Evolutionary conservation across 2,329 filamentous ascomycete genomes (phyloP).

Genomic region (Colletotrichum salicis): DNA sequence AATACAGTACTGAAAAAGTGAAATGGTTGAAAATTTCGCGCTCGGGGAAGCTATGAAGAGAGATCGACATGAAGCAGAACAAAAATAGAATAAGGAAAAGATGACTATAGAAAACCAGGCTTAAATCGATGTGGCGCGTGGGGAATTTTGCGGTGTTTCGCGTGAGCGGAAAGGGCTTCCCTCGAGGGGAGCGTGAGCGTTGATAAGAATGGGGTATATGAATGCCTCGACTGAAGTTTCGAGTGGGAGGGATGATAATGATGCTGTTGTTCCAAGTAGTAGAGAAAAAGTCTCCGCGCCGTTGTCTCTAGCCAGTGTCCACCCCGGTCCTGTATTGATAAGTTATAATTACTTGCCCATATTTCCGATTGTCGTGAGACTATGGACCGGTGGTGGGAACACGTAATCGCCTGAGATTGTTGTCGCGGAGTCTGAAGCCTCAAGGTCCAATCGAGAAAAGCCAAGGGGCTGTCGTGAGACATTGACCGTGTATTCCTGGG

Average conservation of each 20-base stretch:
- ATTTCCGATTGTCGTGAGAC: conserved; percentile 23
- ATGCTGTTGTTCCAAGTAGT: not conserved
- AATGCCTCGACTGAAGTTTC: conserved; percentile 15
- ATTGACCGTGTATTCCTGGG: conserved; percentile 24
- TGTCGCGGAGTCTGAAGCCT: not conserved
- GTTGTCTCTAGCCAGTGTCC: not conserved
- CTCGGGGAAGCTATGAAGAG: conserved; percentile 29
- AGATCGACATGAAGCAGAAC: conserved; percentile 35
- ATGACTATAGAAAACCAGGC: not conserved
- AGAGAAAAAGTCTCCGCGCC: not conserved
- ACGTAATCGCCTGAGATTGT: not conserved
- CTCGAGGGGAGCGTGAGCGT: conserved; percentile 28
- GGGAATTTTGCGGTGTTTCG: conserved; percentile 38
- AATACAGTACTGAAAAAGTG: conserved; percentile 14
- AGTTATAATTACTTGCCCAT: conserved; percentile 18
- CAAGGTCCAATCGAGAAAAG: not conserved
- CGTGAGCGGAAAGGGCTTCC: conserved; percentile 45
- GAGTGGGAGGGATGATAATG: not conserved
- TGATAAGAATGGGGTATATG: conserved; percentile 32
- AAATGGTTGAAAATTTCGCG: not conserved
- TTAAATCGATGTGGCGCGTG: conserved; percentile 11
- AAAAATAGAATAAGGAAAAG: not conserved
- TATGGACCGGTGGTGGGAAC: not conserved
- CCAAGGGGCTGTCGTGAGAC: conserved; percentile 32
- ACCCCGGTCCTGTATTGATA: conserved; percentile 21